phyloP scores from a whole-genome alignment of 305 asterid genomes.

The Fraxinus sp. region DNA sequence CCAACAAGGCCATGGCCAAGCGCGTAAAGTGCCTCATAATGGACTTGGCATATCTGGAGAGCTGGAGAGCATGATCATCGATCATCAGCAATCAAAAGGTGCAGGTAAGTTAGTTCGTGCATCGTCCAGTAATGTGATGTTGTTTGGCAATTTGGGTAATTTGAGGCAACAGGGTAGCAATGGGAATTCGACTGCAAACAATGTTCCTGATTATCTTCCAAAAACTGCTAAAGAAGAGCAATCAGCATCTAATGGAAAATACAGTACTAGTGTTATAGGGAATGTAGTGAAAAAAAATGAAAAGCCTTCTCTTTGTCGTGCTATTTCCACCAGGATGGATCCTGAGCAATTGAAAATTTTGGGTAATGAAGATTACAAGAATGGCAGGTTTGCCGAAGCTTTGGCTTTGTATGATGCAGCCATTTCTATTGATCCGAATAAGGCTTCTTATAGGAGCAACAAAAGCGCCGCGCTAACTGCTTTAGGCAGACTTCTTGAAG shows the following conservation, averaged over 20 bases:
- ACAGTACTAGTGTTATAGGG: slow-evolving; percentile 46
- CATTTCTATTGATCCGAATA: slow-evolving; percentile 78
- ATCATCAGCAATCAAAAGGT: slow-evolving; percentile 56
- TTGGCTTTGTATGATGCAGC: slow-evolving; percentile 87
- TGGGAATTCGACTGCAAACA: slow-evolving; percentile 5
- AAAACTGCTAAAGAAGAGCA: slow-evolving; percentile 37
- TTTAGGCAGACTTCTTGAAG: slow-evolving; percentile 79
- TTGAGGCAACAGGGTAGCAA: slow-evolving; percentile 46
- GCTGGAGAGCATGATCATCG: slow-evolving; percentile 67
- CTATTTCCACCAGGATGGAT: slow-evolving; percentile 82
- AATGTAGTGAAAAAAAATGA: slow-evolving; percentile 52
- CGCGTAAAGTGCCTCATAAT: slow-evolving; percentile 37
- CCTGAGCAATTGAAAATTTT: slow-evolving; percentile 82
- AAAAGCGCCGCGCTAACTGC: slow-evolving; percentile 94
- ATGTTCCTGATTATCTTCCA: slow-evolving; percentile 33
- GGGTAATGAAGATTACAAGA: slow-evolving; percentile 92
- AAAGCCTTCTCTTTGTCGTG: slow-evolving; percentile 70
- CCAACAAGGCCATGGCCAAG: slow-evolving; percentile 33
- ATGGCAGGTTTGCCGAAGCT: slow-evolving; percentile 90
- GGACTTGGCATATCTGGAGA: slow-evolving; percentile 60
- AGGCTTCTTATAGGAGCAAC: slow-evolving; percentile 92
- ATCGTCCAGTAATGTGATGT: slow-evolving; percentile 67
- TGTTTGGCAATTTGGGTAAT: slow-evolving; percentile 64
- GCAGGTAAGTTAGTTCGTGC: slow-evolving; percentile 55
- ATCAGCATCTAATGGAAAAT: slow-evolving; percentile 30